These are phyloP conservation scores for Xylaria polymorpha DNA, from an alignment of 2,329 filamentous ascomycete genomes.

Conservation along the genomic window DNA sequence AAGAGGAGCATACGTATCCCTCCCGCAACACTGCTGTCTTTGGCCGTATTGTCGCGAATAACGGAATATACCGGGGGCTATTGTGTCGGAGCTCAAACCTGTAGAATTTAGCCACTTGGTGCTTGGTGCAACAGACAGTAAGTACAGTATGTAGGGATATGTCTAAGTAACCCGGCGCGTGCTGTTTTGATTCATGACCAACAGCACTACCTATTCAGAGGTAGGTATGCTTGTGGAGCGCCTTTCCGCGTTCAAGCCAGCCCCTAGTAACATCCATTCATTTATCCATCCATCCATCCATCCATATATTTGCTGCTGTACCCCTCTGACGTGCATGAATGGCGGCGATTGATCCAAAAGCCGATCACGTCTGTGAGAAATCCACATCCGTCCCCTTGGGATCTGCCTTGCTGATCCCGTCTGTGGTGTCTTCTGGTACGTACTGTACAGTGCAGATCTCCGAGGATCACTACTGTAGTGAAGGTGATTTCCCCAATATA, in stretches of 20 bases:
- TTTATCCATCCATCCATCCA: neutral
- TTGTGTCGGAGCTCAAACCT: neutral
- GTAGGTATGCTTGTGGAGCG: neutral
- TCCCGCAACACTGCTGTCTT: neutral
- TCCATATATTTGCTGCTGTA: slow-evolving; percentile 4
- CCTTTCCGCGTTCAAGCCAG: slow-evolving; percentile 15
- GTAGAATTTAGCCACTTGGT: neutral
- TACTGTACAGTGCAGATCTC: slow-evolving; percentile 1
- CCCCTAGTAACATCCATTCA: neutral
- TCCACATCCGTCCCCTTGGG: slow-evolving; percentile 6
- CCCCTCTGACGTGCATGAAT: slow-evolving; percentile 23
- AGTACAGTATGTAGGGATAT: no score
- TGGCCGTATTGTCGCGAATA: neutral
- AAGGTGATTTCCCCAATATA: neutral
- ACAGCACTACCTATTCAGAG: neutral
- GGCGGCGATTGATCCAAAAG: slow-evolving; percentile 10
- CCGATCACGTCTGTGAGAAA: slow-evolving; percentile 2
- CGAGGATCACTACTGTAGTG: neutral
- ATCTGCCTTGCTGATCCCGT: slow-evolving; percentile 1
- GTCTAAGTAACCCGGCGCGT: neutral
- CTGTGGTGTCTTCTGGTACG: neutral
- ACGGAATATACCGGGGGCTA: neutral
- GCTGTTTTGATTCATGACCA: neutral
- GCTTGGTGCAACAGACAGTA: neutral
- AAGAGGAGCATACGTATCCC: neutral